Evolutionary conservation across 257 asterid genomes (phyloP).

Genomic region (Plantago ovata): DNA sequence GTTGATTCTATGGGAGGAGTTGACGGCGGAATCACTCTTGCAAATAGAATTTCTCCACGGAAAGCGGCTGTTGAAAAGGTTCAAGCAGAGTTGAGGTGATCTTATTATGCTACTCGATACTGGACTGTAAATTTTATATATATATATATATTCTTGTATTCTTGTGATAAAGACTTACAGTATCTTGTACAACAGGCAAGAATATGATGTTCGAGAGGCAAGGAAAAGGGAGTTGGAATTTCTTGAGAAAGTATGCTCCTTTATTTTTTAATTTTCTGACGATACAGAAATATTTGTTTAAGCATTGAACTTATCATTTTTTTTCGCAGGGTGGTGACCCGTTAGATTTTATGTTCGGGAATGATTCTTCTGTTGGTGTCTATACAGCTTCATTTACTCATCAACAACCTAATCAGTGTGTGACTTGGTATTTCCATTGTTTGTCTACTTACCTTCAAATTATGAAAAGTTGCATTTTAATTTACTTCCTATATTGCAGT

Average conservation of each 20-base stretch:
- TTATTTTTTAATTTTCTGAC: conserved; percentile 23
- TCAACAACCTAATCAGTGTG: conserved; percentile 61
- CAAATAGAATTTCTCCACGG: conserved; percentile 57
- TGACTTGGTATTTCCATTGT: conserved; percentile 48
- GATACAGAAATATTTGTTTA: conserved; percentile 18
- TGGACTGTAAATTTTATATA: conserved; percentile 9
- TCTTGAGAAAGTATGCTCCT: conserved; percentile 68
- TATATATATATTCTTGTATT: conserved; percentile 16
- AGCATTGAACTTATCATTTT: conserved; percentile 18
- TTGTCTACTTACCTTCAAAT: conserved; percentile 9
- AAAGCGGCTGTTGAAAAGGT: conserved; percentile 62
- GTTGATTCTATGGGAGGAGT: conserved; percentile 94
- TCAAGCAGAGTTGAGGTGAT: conserved; percentile 83
- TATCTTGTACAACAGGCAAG: conserved; percentile 61
- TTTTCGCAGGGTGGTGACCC: conserved; percentile 84
- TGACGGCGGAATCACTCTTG: conserved; percentile 76
- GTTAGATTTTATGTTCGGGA: conserved; percentile 61
- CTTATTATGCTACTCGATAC: conserved; percentile 23
- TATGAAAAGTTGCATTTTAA: conserved; percentile 1
- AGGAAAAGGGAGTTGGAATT: conserved; percentile 77
- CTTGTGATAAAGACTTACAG: conserved; percentile 9
- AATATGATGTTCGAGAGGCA: conserved; percentile 67
- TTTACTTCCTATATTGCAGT: conserved; percentile 36
- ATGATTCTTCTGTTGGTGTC: conserved; percentile 56
- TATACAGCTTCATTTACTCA: conserved; percentile 74